Conservation (phyloP, 1,139 yeast genomes). For the Kurtzmaniella quercitrusa region DNA sequence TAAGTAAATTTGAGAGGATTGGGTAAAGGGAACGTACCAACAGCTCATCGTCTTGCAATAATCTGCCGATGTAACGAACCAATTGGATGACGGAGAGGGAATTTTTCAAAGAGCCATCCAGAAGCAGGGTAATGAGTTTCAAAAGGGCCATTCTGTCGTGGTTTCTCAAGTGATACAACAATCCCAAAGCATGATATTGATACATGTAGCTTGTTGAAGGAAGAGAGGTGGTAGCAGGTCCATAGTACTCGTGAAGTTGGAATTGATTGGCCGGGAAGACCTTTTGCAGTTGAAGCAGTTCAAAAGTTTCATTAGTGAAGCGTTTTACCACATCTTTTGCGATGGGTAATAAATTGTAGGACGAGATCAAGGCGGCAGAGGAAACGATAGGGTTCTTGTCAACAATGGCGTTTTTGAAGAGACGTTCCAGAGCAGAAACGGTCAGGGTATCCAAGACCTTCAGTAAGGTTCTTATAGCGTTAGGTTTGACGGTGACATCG, state of each 20-base stretch:
- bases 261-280: conserved; percentile 58
- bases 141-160: conserved; percentile 93
- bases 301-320: conserved; percentile 91
- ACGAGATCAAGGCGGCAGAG: conserved; percentile 87
- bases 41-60: conserved; percentile 57
- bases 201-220: conserved; percentile 75
- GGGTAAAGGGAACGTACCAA: conserved; percentile 56
- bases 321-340: conserved; percentile 90
- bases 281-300: conserved; percentile 71
- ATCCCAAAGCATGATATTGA: conserved; percentile 94
- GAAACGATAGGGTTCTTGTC: conserved; percentile 85
- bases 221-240: conserved; percentile 44
- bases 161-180: conserved; percentile 80
- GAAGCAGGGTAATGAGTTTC: conserved; percentile 81
- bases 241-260: conserved; percentile 51
- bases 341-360: conserved; percentile 84
- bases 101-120: conserved; percentile 61
- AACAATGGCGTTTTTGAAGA: conserved; percentile 88
- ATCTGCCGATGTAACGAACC: conserved; percentile 74
- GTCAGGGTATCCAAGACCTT: conserved; percentile 90
- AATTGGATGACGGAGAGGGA: conserved; percentile 81
- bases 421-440: conserved; percentile 90
- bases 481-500: conserved; percentile 82
- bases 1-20: conserved; percentile 64
- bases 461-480: conserved; percentile 88